These are phyloP conservation scores for Trifolium pratense DNA, from an alignment of 306 rosid species.

Conservation along the genomic window DNA sequence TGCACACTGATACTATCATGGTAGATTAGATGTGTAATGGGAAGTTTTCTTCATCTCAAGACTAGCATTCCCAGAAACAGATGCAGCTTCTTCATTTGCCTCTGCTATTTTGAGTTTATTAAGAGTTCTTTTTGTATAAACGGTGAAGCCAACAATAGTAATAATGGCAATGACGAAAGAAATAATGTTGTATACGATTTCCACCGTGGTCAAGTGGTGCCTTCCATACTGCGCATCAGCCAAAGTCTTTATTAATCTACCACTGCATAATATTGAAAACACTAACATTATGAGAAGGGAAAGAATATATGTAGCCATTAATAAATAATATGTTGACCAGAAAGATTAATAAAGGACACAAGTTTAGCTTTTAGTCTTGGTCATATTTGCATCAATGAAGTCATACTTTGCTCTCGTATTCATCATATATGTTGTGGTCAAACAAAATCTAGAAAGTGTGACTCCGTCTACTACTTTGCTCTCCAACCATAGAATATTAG, in stretches of 20 bases:
- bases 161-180: conserved; percentile 79
- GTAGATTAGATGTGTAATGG: conserved; percentile 31
- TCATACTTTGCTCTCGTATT: conserved; percentile 21
- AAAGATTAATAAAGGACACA: conserved; percentile 17
- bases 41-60: conserved; percentile 70
- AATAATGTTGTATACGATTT: conserved; percentile 80
- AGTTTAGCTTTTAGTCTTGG: neutral
- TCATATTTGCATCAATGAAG: conserved; percentile 22
- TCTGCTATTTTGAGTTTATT: conserved; percentile 65
- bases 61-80: conserved; percentile 46
- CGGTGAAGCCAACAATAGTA: conserved; percentile 80
- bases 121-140: conserved; percentile 81
- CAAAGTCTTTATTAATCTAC: conserved; percentile 79
- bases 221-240: conserved; percentile 83
- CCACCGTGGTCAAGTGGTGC: conserved; percentile 78
- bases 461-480: conserved; percentile 20
- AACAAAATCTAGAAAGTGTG: conserved; percentile 14
- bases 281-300: conserved; percentile 20
- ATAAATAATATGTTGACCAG: neutral
- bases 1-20: conserved; percentile 34
- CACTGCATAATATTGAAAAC: conserved; percentile 60
- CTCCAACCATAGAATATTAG: neutral
- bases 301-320: neutral
- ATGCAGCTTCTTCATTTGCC: conserved; percentile 50
- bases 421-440: conserved; percentile 31